Evolutionary conservation across 176 grass and related monocot genomes (phyloP).

Genomic region (Cenchrus fungigraminus): DNA sequence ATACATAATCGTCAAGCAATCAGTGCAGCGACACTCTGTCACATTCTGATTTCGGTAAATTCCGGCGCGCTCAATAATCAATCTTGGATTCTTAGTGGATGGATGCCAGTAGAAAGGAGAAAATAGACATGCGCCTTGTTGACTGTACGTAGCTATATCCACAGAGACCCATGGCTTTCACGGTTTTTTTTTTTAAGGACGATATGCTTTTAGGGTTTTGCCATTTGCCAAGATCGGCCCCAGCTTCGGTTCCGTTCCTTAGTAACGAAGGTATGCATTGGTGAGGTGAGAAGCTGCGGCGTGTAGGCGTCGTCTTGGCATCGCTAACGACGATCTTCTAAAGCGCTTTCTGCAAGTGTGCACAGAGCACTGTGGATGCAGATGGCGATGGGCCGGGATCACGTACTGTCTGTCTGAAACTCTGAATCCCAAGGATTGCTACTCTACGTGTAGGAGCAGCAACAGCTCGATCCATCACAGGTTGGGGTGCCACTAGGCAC

Average conservation of each 20-base stretch:
- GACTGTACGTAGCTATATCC: constrained; percentile 2
- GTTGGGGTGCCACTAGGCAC: neutral
- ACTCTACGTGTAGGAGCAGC: neutral
- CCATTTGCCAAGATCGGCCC: neutral
- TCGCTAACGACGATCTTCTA: neutral
- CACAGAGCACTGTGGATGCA: neutral
- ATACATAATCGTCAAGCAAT: too few relatives aligned
- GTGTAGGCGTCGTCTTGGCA: neutral
- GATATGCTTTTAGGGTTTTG: constrained; percentile 21
- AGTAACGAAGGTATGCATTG: constrained; percentile 42
- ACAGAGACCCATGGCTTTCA: neutral
- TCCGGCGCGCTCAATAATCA: too few relatives aligned
- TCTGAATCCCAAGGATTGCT: neutral
- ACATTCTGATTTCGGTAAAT: too few relatives aligned
- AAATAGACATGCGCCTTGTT: neutral
- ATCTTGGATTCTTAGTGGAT: neutral
- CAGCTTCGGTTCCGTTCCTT: constrained; percentile 34
- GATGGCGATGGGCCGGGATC: neutral
- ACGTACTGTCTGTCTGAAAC: neutral
- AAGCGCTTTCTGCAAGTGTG: constrained; percentile 4
- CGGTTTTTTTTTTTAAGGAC: neutral
- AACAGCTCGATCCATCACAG: neutral
- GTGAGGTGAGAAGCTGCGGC: neutral
- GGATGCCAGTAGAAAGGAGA: neutral
- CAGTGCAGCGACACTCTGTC: too few relatives aligned